Conservation (phyloP, 169 alveolate species). For the Plasmodium yoelii region DNA sequence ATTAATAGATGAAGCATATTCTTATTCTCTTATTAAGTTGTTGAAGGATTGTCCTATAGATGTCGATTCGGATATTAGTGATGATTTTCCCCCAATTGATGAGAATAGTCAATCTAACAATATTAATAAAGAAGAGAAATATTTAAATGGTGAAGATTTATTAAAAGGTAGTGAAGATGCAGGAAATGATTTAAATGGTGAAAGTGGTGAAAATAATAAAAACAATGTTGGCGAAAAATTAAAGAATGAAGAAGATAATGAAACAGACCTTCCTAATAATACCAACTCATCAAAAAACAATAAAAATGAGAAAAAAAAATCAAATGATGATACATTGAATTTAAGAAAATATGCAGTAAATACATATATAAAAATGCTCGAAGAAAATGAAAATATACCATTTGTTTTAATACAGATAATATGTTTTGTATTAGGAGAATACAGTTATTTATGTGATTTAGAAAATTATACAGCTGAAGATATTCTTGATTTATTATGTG, state of each 20-base stretch:
- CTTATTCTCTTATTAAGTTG: slow-evolving; percentile 58
- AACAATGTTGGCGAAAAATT: background rate
- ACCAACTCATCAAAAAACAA: no score
- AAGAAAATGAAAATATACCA: slow-evolving; percentile 69
- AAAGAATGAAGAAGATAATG: background rate
- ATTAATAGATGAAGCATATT: slow-evolving; percentile 68
- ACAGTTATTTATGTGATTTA: slow-evolving; percentile 61
- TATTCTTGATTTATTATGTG: slow-evolving; percentile 74
- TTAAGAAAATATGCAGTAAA: slow-evolving; percentile 75
- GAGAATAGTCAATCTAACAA: slow-evolving; percentile 4
- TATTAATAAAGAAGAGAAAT: background rate
- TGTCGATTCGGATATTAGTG: slow-evolving; percentile 54
- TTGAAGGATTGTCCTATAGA: slow-evolving; percentile 60
- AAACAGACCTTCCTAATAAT: background rate
- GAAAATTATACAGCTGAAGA: slow-evolving; percentile 71
- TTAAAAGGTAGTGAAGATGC: background rate
- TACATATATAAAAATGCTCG: slow-evolving; percentile 61
- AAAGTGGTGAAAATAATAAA: background rate
- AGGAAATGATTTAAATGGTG: background rate
- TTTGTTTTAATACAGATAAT: slow-evolving; percentile 71
- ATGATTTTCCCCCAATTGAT: slow-evolving; percentile 17
- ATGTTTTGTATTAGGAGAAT: slow-evolving; percentile 73
- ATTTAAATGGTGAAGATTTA: slow-evolving; percentile 15
- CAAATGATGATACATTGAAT: slow-evolving; percentile 39
- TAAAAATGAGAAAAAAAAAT: slow-evolving; percentile 5